Evolutionary conservation across 345 rosid species (phyloP).

Genomic region (Eucalyptus polybractea): DNA sequence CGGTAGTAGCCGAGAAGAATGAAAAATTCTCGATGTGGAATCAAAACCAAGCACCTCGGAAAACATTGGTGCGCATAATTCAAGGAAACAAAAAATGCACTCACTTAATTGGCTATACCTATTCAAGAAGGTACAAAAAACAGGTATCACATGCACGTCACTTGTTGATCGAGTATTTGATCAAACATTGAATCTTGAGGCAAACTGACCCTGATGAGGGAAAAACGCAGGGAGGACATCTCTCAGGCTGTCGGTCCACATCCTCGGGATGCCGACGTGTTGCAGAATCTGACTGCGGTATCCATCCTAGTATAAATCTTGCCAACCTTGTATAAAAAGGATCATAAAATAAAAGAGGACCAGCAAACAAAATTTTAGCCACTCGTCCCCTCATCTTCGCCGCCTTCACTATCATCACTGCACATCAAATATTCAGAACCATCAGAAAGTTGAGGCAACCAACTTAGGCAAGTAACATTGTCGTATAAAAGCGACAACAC

Average conservation of each 20-base stretch:
- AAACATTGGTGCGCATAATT: neutral
- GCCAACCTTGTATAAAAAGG: neutral
- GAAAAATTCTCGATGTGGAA: neutral
- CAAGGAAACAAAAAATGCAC: neutral
- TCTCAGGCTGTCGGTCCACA: neutral
- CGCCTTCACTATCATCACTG: slow-evolving; percentile 71
- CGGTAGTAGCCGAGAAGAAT: neutral
- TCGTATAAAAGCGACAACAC: neutral
- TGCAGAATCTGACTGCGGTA: neutral
- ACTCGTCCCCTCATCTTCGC: slow-evolving; percentile 48
- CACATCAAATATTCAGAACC: neutral
- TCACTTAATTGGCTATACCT: neutral
- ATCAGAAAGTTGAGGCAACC: neutral
- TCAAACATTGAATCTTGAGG: neutral
- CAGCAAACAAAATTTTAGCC: slow-evolving; percentile 14
- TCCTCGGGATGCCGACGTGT: neutral
- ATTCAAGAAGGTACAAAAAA: neutral
- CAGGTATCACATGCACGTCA: neutral
- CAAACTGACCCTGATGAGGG: neutral
- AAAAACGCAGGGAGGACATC: neutral
- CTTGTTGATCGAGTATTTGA: neutral
- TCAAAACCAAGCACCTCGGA: neutral
- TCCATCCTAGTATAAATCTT: neutral
- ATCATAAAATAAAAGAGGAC: neutral
- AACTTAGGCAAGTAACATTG: neutral